Evolutionary conservation across 2,329 filamentous ascomycete species (phyloP).

Genomic region (Ascochyta viciae-villosae): DNA sequence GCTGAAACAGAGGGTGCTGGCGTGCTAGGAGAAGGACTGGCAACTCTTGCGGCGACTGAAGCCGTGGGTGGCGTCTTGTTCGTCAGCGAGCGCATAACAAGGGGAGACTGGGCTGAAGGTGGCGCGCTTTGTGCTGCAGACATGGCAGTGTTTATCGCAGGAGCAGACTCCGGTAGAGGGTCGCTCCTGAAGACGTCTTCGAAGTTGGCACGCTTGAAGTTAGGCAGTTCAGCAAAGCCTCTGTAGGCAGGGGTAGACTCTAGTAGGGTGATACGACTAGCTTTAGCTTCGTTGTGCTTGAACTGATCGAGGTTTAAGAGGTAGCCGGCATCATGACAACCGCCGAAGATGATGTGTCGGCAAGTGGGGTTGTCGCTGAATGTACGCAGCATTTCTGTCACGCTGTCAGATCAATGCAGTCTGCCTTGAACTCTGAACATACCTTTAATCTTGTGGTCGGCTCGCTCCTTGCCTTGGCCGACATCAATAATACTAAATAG

Average conservation of each 20-base stretch:
- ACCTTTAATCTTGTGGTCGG: constrained; percentile 57
- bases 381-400: constrained; percentile 53
- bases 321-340: constrained; percentile 57
- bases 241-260: constrained; percentile 52
- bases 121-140: constrained; percentile 5
- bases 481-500: constrained; percentile 58
- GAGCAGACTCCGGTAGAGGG: constrained; percentile 46
- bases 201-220: constrained; percentile 50
- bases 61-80: constrained; percentile 21
- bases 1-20: constrained; percentile 28
- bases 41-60: constrained; percentile 19
- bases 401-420: constrained; percentile 13
- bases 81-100: constrained; percentile 20
- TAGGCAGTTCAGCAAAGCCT: constrained; percentile 51
- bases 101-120: constrained; percentile 19
- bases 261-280: constrained; percentile 54
- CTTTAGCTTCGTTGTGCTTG: constrained; percentile 49
- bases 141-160: constrained; percentile 15
- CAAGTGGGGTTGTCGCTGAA: constrained; percentile 56
- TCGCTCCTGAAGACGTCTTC: constrained; percentile 52
- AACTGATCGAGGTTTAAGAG: constrained; percentile 55
- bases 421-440: neutral
- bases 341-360: constrained; percentile 57
- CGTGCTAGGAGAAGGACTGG: constrained; percentile 29
- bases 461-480: constrained; percentile 55